These are phyloP conservation scores for Tetrahymena thermophila DNA, from an alignment of 73 alveolate species.

Conservation along the genomic window DNA sequence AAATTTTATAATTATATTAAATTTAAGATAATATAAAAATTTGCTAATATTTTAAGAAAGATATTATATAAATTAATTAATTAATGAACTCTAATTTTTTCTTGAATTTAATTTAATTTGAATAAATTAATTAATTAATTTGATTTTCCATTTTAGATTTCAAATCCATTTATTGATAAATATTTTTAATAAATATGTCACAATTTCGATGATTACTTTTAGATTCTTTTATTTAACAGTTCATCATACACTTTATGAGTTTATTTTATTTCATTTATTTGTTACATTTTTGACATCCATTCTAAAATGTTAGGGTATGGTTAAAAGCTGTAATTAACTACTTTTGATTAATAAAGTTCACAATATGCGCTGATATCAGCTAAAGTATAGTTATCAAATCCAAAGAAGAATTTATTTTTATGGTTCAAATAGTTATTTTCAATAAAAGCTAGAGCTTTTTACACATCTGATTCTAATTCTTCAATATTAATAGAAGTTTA, in stretches of 20 bases:
- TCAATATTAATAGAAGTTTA: neutral
- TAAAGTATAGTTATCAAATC: neutral
- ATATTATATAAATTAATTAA: no score
- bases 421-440: neutral
- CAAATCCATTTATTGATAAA: neutral
- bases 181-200: neutral
- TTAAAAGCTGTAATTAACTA: neutral
- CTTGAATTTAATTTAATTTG: no score
- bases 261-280: neutral
- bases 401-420: neutral
- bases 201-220: neutral
- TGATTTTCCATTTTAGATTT: no score
- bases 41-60: no score
- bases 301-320: neutral
- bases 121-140: no score
- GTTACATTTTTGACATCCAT: neutral
- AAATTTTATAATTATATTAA: no score
- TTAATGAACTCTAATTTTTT: no score
- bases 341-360: neutral
- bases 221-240: neutral
- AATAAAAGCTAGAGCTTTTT: neutral
- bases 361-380: neutral
- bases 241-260: neutral
- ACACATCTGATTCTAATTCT: neutral
- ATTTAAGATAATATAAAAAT: no score